Percentiles rank a stretch among this genome's conserved stretches.
These are phyloP conservation scores for Dactylellina sp. DNA, from an alignment of 2,329 filamentous ascomycete genomes.

Conservation along the genomic window DNA sequence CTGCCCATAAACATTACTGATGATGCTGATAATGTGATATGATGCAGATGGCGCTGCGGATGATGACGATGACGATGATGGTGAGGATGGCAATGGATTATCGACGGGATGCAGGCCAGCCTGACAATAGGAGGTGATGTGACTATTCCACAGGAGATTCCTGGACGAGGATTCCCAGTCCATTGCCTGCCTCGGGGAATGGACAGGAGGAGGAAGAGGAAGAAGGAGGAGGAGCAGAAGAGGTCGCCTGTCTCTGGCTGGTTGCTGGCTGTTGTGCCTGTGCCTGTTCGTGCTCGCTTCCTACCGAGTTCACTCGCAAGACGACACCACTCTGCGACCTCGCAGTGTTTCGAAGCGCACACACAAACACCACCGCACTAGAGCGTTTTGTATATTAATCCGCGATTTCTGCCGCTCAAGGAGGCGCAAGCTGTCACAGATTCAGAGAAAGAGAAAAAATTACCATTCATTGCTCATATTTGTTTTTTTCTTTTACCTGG, in stretches of 20 bases:
- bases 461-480: slow-evolving; percentile 5
- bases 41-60: slow-evolving; percentile 7
- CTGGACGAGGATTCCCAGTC: slow-evolving; percentile 18
- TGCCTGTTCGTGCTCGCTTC: slow-evolving; percentile 20
- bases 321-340: slow-evolving; percentile 49
- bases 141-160: slow-evolving; percentile 10
- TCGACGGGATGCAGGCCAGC: neutral
- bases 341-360: slow-evolving; percentile 55
- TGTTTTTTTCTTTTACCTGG: slow-evolving; percentile 18
- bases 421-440: slow-evolving; percentile 48
- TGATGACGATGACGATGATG: slow-evolving; percentile 18
- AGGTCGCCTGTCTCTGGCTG: slow-evolving; percentile 18
- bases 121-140: slow-evolving; percentile 29
- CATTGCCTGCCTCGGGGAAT: slow-evolving; percentile 43
- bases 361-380: slow-evolving; percentile 18
- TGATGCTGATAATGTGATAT: no score
- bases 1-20: no score
- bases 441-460: slow-evolving; percentile 13
- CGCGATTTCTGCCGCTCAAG: slow-evolving; percentile 34
- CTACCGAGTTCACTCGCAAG: slow-evolving; percentile 41
- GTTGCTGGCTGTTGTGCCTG: slow-evolving; percentile 21
- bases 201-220: neutral
- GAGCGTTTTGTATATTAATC: slow-evolving; percentile 52
- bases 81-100: neutral
- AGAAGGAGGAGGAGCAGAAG: neutral